Base-by-base conservation (phyloP, 805 yeast species). In the Sugiyamaella qingdaonensis region DNA sequence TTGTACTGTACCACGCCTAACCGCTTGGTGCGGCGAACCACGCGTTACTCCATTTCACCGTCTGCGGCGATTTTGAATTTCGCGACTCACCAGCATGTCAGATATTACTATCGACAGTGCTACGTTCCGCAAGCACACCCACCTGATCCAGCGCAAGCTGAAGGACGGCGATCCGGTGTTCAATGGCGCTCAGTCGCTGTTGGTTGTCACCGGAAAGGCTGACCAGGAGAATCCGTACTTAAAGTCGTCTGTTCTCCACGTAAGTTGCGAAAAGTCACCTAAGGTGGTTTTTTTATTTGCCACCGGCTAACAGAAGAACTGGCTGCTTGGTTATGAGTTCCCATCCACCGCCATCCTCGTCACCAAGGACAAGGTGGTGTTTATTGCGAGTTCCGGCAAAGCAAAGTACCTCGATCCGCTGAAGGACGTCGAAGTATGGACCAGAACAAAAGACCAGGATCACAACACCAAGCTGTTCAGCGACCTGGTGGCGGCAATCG, bases 321-420 rank as follows among this genome's bases (percentile, higher is more conserved):
- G 98, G 98, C 73, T 92, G 51, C 72, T 92, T 47, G 96, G 97
- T 2, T 92, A 91, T 67, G 98, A 94, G 67, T 92, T 92, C 65
- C 95, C 96, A n/a, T 94, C 94, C 48, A 90, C 97, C 1, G 82
- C 83, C 31, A 70, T 92, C 50, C 81, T 78, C 48, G 71, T 91
- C 54, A 78, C 86, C 2, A 76, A 78, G 51, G 79, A 78, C 36
- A 81, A 80, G 58, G 73, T 82, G 36, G 68, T 81, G 2, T 73
- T 92, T 51, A 76, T 91, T 54, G 91, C 97, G 0, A 84, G 92
- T 31, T 85, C 82, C 47, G 88, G 88, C 5, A 92, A 92, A 70
- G 89, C 95, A 41, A 88, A 84, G 67, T 85, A 90, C 72, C 73
- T 92, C 60, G 78, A 77, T 42, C 78, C 80, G 4, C 75, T 89